phyloP scores from a whole-genome alignment of 1,284 basidiomycete genomes.

The Puccinia novopanici region DNA sequence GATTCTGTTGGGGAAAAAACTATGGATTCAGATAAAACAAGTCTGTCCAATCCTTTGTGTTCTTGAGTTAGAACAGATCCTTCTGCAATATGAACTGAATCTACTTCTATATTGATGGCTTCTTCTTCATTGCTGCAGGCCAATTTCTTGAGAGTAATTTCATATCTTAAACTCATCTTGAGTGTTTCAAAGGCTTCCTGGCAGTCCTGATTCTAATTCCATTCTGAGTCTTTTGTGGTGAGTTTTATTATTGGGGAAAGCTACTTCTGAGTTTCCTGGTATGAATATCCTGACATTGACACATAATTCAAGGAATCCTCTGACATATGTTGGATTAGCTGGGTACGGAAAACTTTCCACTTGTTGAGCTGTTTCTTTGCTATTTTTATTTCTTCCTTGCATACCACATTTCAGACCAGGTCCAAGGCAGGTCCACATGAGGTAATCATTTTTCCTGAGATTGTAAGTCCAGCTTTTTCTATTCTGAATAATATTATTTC shows the following conservation, averaged over 20 bases:
- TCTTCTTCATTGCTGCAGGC: neutral
- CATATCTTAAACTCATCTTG: neutral
- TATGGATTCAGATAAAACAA: conserved; percentile 7
- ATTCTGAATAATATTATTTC: conserved; percentile 11
- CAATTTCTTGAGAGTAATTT: conserved; percentile 22
- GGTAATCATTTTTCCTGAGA: no score
- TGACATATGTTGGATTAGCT: neutral
- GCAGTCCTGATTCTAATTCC: no score
- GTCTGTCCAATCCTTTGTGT: neutral
- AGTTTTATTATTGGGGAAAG: neutral
- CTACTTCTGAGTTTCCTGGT: neutral
- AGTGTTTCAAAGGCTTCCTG: no score
- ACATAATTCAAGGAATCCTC: conserved; percentile 21
- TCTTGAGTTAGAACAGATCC: conserved; percentile 28
- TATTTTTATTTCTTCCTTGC: conserved; percentile 9
- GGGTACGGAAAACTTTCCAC: neutral
- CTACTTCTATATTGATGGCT: conserved; percentile 14
- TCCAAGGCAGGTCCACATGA: no score
- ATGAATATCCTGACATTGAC: conserved; percentile 30
- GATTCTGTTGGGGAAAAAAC: conserved; percentile 10
- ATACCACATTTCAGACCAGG: conserved; percentile 15
- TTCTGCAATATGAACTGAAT: conserved; percentile 16
- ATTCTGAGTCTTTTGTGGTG: neutral
- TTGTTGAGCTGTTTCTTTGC: conserved; percentile 17
- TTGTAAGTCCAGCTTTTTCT: no score